Conservation (phyloP, 2,329 filamentous ascomycete species). For the Pseudofabraea citricarpa region DNA sequence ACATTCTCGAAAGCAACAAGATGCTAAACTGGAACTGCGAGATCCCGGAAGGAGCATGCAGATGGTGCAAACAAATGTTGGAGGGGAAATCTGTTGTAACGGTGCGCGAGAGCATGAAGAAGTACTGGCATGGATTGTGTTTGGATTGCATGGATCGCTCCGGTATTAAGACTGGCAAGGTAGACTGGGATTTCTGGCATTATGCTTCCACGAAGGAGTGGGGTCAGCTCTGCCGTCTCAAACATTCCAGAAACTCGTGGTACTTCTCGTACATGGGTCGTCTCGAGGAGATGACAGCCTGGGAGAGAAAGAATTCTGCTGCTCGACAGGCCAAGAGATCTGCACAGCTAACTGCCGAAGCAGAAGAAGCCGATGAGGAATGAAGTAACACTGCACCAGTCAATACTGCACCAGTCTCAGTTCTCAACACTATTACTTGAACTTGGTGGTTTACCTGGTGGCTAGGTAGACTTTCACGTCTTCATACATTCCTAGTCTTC, state of each 20-base stretch:
- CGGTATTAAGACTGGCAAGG: not conserved
- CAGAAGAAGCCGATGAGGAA: too few relatives aligned
- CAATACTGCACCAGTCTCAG: too few relatives aligned
- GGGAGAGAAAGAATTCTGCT: too few relatives aligned
- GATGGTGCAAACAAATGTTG: not conserved
- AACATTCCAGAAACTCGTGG: slow-evolving; percentile 5
- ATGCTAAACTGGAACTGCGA: slow-evolving; percentile 5
- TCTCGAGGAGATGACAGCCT: slow-evolving; percentile 4
- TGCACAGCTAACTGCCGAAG: too few relatives aligned
- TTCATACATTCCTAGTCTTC: too few relatives aligned
- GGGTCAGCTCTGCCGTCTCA: not conserved
- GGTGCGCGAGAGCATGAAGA: not conserved
- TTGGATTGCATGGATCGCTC: slow-evolving; percentile 7
- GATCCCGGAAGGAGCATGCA: slow-evolving; percentile 2
- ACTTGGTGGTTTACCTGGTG: too few relatives aligned
- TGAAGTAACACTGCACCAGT: too few relatives aligned
- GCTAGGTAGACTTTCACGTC: too few relatives aligned
- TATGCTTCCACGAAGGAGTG: not conserved
- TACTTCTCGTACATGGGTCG: slow-evolving; percentile 8
- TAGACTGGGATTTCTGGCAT: not conserved
- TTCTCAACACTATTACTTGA: too few relatives aligned
- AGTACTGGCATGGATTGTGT: slow-evolving; percentile 9
- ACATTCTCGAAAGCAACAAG: slow-evolving; percentile 1
- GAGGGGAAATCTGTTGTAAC: not conserved
- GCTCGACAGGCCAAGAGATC: too few relatives aligned